Evolutionary conservation across 768 basidiomycete species (phyloP).

Genomic region (Kwoniella dejecticola): DNA sequence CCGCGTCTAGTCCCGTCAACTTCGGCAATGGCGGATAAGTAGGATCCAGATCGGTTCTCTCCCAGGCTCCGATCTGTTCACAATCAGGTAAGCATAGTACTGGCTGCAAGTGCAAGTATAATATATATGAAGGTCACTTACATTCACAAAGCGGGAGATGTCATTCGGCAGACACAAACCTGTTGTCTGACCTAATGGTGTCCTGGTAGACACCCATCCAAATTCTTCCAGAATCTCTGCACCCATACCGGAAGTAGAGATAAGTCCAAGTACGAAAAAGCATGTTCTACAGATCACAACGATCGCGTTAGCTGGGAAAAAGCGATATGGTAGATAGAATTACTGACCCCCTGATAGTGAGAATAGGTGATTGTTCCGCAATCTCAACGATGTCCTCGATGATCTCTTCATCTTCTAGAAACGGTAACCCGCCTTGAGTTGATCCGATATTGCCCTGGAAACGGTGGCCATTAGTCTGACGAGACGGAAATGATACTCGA

Average conservation of each 20-base stretch:
- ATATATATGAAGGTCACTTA: slow-evolving; percentile 56
- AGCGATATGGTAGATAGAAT: too few species aligned
- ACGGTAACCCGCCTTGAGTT: slow-evolving; percentile 83
- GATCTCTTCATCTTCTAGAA: slow-evolving; percentile 93
- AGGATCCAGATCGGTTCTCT: slow-evolving; percentile 11
- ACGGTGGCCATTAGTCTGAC: too few species aligned
- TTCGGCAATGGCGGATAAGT: slow-evolving; percentile 22
- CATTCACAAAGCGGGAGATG: slow-evolving; percentile 74
- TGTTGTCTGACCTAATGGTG: slow-evolving; percentile 80
- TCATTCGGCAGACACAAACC: slow-evolving; percentile 90
- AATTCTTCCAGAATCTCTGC: slow-evolving; percentile 91
- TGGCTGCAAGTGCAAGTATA: not conserved
- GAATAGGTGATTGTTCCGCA: slow-evolving; percentile 81
- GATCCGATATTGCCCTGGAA: slow-evolving; percentile 89
- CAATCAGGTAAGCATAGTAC: not conserved
- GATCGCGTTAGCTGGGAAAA: not conserved
- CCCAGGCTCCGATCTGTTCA: slow-evolving; percentile 46
- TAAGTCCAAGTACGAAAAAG: slow-evolving; percentile 90
- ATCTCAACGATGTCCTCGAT: slow-evolving; percentile 88
- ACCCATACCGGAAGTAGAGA: slow-evolving; percentile 87
- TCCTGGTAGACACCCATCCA: slow-evolving; percentile 87
- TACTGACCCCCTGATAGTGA: slow-evolving; percentile 87
- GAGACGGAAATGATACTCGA: not conserved
- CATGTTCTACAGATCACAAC: slow-evolving; percentile 68
- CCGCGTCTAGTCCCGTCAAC: slow-evolving; percentile 68